A percentile compares a stretch with the other conserved stretches of the same genome.
Conservation (phyloP, 306 rosid genomes). For the Vachellia pachyceras region DNA sequence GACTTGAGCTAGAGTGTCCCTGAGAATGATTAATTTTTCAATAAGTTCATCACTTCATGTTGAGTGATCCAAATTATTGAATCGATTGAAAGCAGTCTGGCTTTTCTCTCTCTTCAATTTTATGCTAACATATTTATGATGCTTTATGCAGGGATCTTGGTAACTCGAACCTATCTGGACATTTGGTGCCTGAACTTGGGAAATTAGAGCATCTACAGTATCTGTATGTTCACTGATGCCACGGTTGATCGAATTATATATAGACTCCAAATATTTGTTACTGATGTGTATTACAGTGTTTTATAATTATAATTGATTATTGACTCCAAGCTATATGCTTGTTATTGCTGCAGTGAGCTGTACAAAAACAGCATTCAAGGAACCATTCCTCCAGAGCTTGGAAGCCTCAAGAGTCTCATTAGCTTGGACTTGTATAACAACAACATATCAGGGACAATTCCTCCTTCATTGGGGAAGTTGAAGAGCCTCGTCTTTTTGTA, state of each 20-base stretch:
- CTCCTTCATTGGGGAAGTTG: conserved; percentile 77
- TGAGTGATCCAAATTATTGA: background rate
- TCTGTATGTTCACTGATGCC: conserved; percentile 60
- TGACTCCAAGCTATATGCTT: background rate
- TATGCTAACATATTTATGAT: conserved; percentile 27
- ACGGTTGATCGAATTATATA: background rate
- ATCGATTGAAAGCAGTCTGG: conserved; percentile 5
- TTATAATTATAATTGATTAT: background rate
- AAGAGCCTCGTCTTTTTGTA: conserved; percentile 93
- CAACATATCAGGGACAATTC: conserved; percentile 85
- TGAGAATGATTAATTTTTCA: background rate
- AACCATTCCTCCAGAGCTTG: conserved; percentile 84
- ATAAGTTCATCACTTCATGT: background rate
- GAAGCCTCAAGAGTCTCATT: conserved; percentile 79
- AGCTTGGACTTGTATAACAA: conserved; percentile 94
- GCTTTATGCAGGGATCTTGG: conserved; percentile 83
- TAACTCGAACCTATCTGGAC: conserved; percentile 91
- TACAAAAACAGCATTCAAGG: conserved; percentile 95
- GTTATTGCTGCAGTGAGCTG: conserved; percentile 69
- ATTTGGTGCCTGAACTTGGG: conserved; percentile 88
- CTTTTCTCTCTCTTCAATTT: background rate
- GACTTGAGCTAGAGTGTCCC: background rate
- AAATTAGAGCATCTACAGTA: conserved; percentile 87
- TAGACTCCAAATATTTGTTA: background rate
- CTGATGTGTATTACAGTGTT: conserved; percentile 20